phyloP scores from a whole-genome alignment of 768 basidiomycete species.

The Boletales sp. region DNA sequence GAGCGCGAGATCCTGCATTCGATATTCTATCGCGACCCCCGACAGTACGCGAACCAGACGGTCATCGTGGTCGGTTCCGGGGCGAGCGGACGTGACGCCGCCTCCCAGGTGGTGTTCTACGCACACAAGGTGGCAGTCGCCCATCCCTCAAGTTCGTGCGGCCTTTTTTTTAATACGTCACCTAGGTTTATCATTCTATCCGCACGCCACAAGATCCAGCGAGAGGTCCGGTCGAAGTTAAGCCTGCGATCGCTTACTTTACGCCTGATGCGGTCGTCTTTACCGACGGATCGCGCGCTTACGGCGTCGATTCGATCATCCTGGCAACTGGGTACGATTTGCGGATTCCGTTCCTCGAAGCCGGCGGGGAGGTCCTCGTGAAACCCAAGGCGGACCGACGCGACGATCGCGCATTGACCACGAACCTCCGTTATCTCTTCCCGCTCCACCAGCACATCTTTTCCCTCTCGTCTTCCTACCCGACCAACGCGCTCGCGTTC shows the following conservation, averaged over 20 bases:
- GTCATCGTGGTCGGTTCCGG: conserved; percentile 52
- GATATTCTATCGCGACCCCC: conserved; percentile 49
- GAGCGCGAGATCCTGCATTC: conserved; percentile 47
- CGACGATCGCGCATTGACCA: conserved; percentile 31
- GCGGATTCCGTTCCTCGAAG: conserved; percentile 46
- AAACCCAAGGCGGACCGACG: conserved; percentile 16
- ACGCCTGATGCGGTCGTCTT: conserved; percentile 43
- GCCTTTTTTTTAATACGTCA: background rate
- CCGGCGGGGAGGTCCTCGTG: conserved; percentile 21
- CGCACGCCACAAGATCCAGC: conserved; percentile 22
- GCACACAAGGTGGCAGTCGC: conserved; percentile 39
- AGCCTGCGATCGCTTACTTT: conserved; percentile 49
- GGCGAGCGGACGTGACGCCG: conserved; percentile 45
- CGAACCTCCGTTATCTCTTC: conserved; percentile 52
- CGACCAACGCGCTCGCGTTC: conserved; percentile 51
- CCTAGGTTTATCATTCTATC: conserved; percentile 36
- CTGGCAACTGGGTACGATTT: conserved; percentile 56
- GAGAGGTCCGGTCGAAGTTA: conserved; percentile 25
- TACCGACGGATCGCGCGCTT: conserved; percentile 38
- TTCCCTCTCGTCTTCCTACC: conserved; percentile 44
- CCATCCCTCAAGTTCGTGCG: background rate
- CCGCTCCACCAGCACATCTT: conserved; percentile 54
- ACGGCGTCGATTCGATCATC: conserved; percentile 44
- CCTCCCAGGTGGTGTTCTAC: conserved; percentile 37
- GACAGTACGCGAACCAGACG: conserved; percentile 37